Evolutionary conservation across 75 land plant genomes (phyloP), one percentile per base, ranked within the genome.

Genomic region (Sequoiadendron giganteum): DNA sequence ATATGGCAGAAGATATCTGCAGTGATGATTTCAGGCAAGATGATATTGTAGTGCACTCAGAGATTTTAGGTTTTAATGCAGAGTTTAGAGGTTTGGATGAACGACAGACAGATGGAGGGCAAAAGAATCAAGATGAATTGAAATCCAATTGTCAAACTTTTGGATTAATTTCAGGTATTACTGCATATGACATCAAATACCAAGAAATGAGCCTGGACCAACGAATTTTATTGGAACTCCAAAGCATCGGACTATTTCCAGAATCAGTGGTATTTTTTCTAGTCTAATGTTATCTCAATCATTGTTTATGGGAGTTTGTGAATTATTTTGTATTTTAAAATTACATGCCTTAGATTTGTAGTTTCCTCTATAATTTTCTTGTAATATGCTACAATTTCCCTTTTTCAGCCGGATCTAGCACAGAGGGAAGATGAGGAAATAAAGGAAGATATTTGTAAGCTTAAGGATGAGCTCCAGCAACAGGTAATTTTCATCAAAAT

Each of bases 191-290:
- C 28, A 84, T 68, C 47, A 90, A 90, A 83, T 97, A 93, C 87
- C 87, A 91, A 52, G 87, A 88, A 30, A 93, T 98, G 94, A 76
- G 78, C 48, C 47, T 97, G 13, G 92, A 98, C 91, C 93, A 95
- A 47, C 93, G 94, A 89, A 92, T 98, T 89, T 87, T 90, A 18
- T 54, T 95, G 88, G 99, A 98, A 91, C 91, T 95, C 86, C 93
- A 92, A 54, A 93, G 94, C 68, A 89, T 95, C 87, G 99, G 97
- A 85, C 85, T 98, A 45, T 91, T 87, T 81, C 95, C 95, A 36
- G 99, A 94, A 78, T 88, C 79, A 56, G 87, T 93, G 94, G 94
- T 95, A 89, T 40, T 91, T 65, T 21, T 89, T 14, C 38, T 72
- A 28, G n/a, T 82, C 34, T 82, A 75, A 32, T 34, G 36, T 75